Base-by-base conservation (phyloP, 768 basidiomycete species). In the Phlebiopsis gigantea region DNA sequence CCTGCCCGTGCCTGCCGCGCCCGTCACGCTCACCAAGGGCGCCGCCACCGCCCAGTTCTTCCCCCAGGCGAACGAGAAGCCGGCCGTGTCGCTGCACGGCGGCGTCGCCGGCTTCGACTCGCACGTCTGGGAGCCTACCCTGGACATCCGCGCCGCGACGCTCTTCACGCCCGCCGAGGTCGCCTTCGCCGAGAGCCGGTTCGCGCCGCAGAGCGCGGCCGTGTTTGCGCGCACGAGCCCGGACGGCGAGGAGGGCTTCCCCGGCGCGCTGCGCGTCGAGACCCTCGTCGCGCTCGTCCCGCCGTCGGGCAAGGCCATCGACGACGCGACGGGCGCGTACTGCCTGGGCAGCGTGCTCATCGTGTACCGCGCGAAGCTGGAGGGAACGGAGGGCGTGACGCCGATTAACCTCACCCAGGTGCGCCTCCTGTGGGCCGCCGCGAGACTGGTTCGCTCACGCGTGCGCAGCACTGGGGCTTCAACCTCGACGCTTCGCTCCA, bases 371-470 rank as follows among this genome's bases (percentile, higher is more conserved):
- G 86, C 87, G 5, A 85, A 80, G 66, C 69, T 90, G n/a, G 57
- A 72, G 19, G 50, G 24, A 5, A 73, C 71, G 28, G 69, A 68
- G 9, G 71, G 71, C 26, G 84, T 90, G 4, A 89, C 87, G 4
- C 87, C 88, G 0, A 74, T 90, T 49, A 91, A 91, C 65, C 68
- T 90, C 14, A 88, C 88, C 6, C 87, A 89, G 79, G 87, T 87
- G 62, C 34, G 76, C 58, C 2, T 29, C n/a, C n/a, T n/a, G n/a
- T n/a, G n/a, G n/a, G n/a, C n/a, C n/a, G n/a, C n/a, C n/a, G n/a
- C n/a, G n/a, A n/a, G n/a, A n/a, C n/a, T n/a, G n/a, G 46, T 48
- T 24, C 42, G 28, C 14, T 22, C n/a, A 34, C 25, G 5, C 2
- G 28, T 45, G 43, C 44, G 28, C 57, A 90, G 86, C 88, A 90